Conservation (phyloP, 495 filamentous ascomycete genomes). For the Talaromyces borbonicus region DNA sequence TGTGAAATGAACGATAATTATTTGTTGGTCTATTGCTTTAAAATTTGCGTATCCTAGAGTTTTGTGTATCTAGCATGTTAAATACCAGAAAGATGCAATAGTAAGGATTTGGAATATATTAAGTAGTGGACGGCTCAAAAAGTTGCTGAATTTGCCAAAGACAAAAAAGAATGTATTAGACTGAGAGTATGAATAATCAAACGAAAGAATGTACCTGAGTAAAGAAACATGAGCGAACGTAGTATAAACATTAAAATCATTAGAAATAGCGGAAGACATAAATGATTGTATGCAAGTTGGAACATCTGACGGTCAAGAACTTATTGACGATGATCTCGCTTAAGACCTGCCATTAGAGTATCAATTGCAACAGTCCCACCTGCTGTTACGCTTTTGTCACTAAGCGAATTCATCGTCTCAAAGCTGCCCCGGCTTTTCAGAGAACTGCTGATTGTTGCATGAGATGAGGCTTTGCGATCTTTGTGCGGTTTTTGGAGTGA, state of each 20-base stretch:
- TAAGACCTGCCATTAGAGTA: neutral
- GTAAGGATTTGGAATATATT: too few relatives aligned
- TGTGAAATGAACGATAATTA: too few relatives aligned
- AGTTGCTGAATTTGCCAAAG: too few relatives aligned
- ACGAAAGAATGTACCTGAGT: neutral
- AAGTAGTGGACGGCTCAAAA: too few relatives aligned
- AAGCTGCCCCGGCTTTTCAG: slow-evolving; percentile 4
- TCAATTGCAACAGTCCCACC: slow-evolving; percentile 1
- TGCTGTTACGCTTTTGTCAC: neutral
- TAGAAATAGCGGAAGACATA: neutral
- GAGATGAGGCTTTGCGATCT: neutral
- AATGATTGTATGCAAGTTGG: neutral
- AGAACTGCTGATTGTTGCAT: neutral
- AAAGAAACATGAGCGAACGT: neutral
- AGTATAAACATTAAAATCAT: too few relatives aligned
- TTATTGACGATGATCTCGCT: neutral
- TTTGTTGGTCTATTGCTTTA: too few relatives aligned
- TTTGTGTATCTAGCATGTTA: too few relatives aligned
- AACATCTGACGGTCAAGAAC: neutral
- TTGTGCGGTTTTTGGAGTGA: neutral
- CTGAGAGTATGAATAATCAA: slow-evolving; percentile 1
- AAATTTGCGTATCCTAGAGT: too few relatives aligned
- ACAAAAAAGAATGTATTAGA: neutral
- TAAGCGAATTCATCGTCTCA: slow-evolving; percentile 3
- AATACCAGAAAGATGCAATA: too few relatives aligned